Conservation (phyloP, 1,139 yeast genomes). For the Scheffersomyces insectosa region DNA sequence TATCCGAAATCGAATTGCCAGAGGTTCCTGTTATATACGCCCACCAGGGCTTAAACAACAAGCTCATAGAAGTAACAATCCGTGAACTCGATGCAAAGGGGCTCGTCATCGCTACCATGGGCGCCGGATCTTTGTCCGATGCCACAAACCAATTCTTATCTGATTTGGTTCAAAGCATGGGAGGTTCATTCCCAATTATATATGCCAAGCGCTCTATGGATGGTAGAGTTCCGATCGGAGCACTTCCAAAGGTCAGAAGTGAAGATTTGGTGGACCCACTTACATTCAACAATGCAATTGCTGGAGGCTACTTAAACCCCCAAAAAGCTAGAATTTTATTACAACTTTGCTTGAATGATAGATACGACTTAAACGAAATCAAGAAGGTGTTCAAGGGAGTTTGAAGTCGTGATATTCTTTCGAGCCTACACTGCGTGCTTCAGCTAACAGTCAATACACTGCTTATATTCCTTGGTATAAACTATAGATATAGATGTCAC, state of each 20-base stretch:
- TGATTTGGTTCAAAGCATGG: conserved; percentile 22
- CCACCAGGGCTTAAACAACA: conserved; percentile 59
- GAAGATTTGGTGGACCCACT: conserved; percentile 11
- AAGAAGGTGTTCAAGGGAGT: conserved; percentile 50
- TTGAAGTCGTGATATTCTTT: conserved; percentile 6
- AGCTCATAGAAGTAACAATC: conserved; percentile 44
- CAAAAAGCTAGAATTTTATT: conserved; percentile 63
- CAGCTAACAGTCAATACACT: no score
- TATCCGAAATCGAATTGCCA: conserved; percentile 28
- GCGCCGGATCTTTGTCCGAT: conserved; percentile 66
- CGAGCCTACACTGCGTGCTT: no score
- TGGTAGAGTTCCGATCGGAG: conserved; percentile 56
- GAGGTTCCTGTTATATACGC: conserved; percentile 57
- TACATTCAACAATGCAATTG: conserved; percentile 39
- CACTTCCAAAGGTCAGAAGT: conserved; percentile 35
- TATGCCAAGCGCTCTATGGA: conserved; percentile 70
- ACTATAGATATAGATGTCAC: no score
- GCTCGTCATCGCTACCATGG: conserved; percentile 66
- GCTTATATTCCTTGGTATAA: no score
- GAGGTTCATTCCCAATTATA: conserved; percentile 51
- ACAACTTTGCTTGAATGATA: conserved; percentile 55
- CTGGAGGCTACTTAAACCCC: conserved; percentile 69
- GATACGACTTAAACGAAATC: conserved; percentile 40
- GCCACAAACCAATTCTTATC: conserved; percentile 44
- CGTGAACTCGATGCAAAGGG: conserved; percentile 50